phyloP scores from a whole-genome alignment of 2,329 filamentous ascomycete species.

The Harringtonia lauricola region DNA sequence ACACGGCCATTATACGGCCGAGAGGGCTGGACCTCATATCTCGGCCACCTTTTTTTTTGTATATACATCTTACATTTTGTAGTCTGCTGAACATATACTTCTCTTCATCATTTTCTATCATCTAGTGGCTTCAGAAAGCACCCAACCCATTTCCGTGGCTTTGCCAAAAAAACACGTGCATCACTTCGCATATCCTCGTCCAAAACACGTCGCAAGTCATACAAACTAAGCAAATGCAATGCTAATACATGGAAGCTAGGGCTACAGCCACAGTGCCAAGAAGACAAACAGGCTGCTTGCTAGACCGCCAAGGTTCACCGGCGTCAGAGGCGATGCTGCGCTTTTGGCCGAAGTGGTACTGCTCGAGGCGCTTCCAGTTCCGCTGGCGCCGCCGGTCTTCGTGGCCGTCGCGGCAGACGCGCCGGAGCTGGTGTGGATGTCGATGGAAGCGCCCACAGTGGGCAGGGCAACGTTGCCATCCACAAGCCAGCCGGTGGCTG shows the following conservation, averaged over 20 bases:
- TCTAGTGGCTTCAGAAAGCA: no score
- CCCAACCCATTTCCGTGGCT: not conserved
- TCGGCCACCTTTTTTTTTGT: no score
- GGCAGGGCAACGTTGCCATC: conserved; percentile 60
- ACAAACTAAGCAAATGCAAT: no score
- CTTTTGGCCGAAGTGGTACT: not conserved
- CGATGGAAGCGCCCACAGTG: conserved; percentile 42
- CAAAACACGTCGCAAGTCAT: no score
- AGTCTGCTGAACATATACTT: no score
- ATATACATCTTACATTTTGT: no score
- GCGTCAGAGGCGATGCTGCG: not conserved
- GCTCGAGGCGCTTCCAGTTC: conserved; percentile 11
- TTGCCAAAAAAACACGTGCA: no score
- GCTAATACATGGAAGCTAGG: not conserved
- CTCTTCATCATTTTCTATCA: no score
- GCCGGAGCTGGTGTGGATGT: conserved; percentile 9
- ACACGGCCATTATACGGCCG: no score
- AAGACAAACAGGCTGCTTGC: not conserved
- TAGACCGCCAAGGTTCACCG: no score
- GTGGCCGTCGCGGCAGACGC: conserved; percentile 16
- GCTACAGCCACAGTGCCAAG: conserved; percentile 3
- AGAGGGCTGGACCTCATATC: no score
- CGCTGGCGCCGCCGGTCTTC: conserved; percentile 14
- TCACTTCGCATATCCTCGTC: no score
- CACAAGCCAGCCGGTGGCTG: conserved; percentile 59